Conservation (phyloP, 805 yeast genomes). For the Candida gorgasii region DNA sequence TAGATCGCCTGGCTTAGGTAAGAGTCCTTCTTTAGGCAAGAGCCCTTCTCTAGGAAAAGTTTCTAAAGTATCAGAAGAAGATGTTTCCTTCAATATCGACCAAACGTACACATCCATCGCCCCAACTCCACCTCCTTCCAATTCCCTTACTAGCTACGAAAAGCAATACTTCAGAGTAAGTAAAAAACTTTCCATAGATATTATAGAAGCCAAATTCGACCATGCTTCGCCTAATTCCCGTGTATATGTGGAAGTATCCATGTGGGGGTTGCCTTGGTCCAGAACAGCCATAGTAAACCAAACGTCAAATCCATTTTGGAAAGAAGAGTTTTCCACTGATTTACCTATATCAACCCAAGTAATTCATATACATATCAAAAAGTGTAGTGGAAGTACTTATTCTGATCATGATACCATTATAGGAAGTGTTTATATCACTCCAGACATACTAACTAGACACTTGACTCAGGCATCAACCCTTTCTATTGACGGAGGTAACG, state of each 20-base stretch:
- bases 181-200: conserved; percentile 54
- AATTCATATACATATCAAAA: conserved; percentile 50
- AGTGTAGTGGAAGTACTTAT: conserved; percentile 18
- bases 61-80: conserved; percentile 1
- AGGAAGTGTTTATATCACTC: conserved; percentile 58
- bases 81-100: conserved; percentile 10
- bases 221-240: conserved; percentile 21
- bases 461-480: conserved; percentile 34
- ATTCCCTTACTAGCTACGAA: conserved; percentile 15
- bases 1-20: conserved; percentile 5
- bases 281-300: conserved; percentile 66
- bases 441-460: conserved; percentile 46
- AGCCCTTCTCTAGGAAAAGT: background rate
- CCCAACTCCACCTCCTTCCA: background rate
- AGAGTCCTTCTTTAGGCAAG: background rate
- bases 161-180: conserved; percentile 51
- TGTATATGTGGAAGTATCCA: conserved; percentile 67
- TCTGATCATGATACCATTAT: conserved; percentile 38
- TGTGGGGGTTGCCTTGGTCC: conserved; percentile 78
- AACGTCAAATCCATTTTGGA: conserved; percentile 69
- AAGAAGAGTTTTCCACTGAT: conserved; percentile 69
- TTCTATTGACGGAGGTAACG: conserved; percentile 25
- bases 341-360: conserved; percentile 56
- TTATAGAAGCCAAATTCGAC: conserved; percentile 64
- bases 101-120: conserved; percentile 2